A percentile compares a stretch with the other conserved stretches of the same genome.
Evolutionary conservation across 805 yeast species (phyloP).

Genomic region (Candida wancherniae): DNA sequence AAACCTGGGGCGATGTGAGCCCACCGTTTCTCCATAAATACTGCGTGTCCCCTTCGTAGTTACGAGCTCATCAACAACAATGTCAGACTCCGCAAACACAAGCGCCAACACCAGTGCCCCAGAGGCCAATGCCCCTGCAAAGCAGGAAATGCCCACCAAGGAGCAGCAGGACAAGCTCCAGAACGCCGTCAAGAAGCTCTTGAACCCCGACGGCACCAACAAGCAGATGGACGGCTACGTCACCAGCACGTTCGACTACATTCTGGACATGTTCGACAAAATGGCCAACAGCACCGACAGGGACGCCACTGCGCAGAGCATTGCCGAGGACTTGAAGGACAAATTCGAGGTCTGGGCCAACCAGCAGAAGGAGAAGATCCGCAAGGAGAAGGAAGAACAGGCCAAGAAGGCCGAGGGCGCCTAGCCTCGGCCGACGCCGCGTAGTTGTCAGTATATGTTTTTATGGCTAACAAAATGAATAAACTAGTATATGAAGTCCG

Average conservation of each 20-base stretch:
- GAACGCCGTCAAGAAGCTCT: conserved; percentile 5
- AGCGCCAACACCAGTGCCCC: background rate
- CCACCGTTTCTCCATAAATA: no score
- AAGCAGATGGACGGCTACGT: conserved; percentile 26
- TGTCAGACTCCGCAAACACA: background rate
- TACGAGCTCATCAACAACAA: background rate
- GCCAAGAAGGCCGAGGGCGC: conserved; percentile 4
- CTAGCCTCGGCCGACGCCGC: background rate
- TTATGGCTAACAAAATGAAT: no score
- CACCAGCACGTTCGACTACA: conserved; percentile 23
- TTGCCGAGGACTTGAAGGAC: conserved; percentile 30
- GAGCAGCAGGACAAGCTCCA: conserved; percentile 10
- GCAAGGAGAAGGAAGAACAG: conserved; percentile 8
- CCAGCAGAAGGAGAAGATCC: no score
- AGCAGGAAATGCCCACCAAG: conserved; percentile 7
- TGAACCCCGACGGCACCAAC: conserved; percentile 29
- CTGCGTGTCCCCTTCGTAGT: no score
- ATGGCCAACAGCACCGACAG: conserved; percentile 30
- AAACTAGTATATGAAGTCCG: no score
- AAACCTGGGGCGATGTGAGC: no score
- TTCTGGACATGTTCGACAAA: conserved; percentile 22
- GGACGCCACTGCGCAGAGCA: conserved; percentile 30
- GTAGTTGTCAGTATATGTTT: no score
- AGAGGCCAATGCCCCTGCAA: conserved; percentile 1
- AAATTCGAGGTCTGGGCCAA: conserved; percentile 28